Conservation (phyloP, 1,284 basidiomycete species). For the Peniophora sp. region DNA sequence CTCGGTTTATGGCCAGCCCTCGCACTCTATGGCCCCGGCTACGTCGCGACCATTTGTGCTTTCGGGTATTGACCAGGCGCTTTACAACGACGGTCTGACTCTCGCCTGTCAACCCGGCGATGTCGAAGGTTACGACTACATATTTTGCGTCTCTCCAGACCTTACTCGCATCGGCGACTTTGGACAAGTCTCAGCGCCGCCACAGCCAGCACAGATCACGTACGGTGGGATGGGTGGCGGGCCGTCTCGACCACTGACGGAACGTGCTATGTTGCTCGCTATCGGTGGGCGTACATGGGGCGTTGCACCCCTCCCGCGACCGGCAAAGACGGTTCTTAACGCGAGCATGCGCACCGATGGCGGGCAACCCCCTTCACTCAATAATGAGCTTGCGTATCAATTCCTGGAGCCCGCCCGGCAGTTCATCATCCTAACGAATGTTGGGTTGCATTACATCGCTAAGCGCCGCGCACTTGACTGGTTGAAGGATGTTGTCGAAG, state of each 20-base stretch:
- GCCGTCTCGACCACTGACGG: slow-evolving; percentile 57
- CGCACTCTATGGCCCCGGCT: slow-evolving; percentile 31
- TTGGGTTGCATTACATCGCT: slow-evolving; percentile 75
- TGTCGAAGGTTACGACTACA: slow-evolving; percentile 64
- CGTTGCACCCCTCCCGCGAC: slow-evolving; percentile 52
- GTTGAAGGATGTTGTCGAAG: slow-evolving; percentile 66
- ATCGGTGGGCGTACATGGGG: slow-evolving; percentile 82
- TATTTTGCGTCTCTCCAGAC: slow-evolving; percentile 74
- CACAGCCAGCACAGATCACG: slow-evolving; percentile 26
- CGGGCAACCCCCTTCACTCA: slow-evolving; percentile 38
- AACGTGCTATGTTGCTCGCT: slow-evolving; percentile 68
- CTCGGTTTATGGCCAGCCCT: slow-evolving; percentile 36
- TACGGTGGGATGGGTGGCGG: slow-evolving; percentile 31
- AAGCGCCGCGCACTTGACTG: slow-evolving; percentile 83
- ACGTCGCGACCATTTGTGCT: slow-evolving; percentile 46
- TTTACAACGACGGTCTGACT: slow-evolving; percentile 57
- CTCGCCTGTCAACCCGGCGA: slow-evolving; percentile 66
- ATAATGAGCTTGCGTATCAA: slow-evolving; percentile 79
- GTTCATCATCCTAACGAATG: slow-evolving; percentile 83
- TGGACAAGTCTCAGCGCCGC: slow-evolving; percentile 39
- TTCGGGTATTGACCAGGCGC: slow-evolving; percentile 45
- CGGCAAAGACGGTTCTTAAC: slow-evolving; percentile 17
- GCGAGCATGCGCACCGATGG: slow-evolving; percentile 26
- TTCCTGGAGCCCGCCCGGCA: slow-evolving; percentile 65
- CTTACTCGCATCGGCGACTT: slow-evolving; percentile 59